Conservation (phyloP, 495 filamentous ascomycete genomes). For the Aspergillus avenaceus region DNA sequence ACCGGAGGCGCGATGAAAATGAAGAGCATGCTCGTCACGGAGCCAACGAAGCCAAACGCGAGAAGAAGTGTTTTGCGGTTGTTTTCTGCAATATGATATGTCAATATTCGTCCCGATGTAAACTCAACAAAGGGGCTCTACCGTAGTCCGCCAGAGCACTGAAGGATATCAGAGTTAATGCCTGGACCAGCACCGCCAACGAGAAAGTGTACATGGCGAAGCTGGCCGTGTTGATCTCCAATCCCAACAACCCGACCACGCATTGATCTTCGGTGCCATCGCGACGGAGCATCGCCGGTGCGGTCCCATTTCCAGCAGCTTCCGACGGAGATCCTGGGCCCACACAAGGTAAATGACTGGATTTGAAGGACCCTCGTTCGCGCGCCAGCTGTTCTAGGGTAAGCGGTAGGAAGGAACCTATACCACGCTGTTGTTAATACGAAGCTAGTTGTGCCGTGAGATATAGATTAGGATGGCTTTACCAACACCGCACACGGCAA, state of each 20-base stretch:
- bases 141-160: slow-evolving; percentile 52
- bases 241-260: slow-evolving; percentile 40
- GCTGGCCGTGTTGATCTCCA: slow-evolving; percentile 46
- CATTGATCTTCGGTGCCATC: slow-evolving; percentile 33
- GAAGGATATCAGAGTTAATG: slow-evolving; percentile 48
- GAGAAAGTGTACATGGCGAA: slow-evolving; percentile 56
- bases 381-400: slow-evolving; percentile 83
- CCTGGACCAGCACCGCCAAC: slow-evolving; percentile 49
- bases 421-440: not conserved
- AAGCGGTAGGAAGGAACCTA: slow-evolving; percentile 85
- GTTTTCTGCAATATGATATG: slow-evolving; percentile 20
- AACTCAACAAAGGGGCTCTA: slow-evolving; percentile 17
- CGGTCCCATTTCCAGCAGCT: slow-evolving; percentile 47
- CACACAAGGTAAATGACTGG: slow-evolving; percentile 40
- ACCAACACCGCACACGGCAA: slow-evolving; percentile 78
- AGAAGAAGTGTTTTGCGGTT: slow-evolving; percentile 71
- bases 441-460: not conserved
- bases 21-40: slow-evolving; percentile 77
- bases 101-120: slow-evolving; percentile 2
- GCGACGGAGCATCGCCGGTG: slow-evolving; percentile 50
- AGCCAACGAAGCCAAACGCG: slow-evolving; percentile 73
- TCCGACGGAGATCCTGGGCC: slow-evolving; percentile 18
- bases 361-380: slow-evolving; percentile 71
- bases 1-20: slow-evolving; percentile 64
- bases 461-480: not conserved